A percentile compares a stretch with the other conserved stretches of the same genome.
Conservation (phyloP, 2,329 filamentous ascomycete species). For the Zarea fungicola region DNA sequence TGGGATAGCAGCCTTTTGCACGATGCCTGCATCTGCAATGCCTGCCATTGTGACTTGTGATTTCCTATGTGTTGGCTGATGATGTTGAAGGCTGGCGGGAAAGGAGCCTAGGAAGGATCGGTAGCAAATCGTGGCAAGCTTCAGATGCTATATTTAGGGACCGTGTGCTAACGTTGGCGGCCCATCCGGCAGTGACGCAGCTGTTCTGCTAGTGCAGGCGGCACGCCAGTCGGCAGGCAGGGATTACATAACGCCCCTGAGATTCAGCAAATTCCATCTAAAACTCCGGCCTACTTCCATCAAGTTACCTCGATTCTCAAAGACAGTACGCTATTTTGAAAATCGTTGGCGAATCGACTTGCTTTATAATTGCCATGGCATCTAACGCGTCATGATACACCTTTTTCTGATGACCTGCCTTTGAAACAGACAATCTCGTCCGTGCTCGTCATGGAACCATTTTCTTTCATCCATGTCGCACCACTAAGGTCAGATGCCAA, state of each 20-base stretch:
- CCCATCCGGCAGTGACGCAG: conserved; percentile 7
- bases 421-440: too few species aligned
- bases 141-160: too few species aligned
- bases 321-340: neutral
- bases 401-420: too few species aligned
- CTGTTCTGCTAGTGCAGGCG: neutral
- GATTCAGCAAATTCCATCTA: neutral
- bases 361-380: neutral
- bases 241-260: conserved; percentile 12
- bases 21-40: conserved; percentile 35
- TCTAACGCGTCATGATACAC: neutral
- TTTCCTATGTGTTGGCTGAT: neutral
- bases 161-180: neutral
- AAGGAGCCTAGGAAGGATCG: neutral
- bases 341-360: neutral
- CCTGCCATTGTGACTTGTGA: conserved; percentile 32
- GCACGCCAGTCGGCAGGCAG: too few species aligned
- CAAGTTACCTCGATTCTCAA: neutral
- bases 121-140: too few species aligned
- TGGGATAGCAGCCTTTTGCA: conserved; percentile 61
- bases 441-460: conserved; percentile 1
- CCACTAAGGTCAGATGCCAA: conserved; percentile 1
- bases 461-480: conserved; percentile 3
- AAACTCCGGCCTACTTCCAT: conserved; percentile 2
- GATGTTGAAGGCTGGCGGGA: neutral